Conservation (phyloP, 2,329 filamentous ascomycete species). For the Pseudogymnoascus sp. region DNA sequence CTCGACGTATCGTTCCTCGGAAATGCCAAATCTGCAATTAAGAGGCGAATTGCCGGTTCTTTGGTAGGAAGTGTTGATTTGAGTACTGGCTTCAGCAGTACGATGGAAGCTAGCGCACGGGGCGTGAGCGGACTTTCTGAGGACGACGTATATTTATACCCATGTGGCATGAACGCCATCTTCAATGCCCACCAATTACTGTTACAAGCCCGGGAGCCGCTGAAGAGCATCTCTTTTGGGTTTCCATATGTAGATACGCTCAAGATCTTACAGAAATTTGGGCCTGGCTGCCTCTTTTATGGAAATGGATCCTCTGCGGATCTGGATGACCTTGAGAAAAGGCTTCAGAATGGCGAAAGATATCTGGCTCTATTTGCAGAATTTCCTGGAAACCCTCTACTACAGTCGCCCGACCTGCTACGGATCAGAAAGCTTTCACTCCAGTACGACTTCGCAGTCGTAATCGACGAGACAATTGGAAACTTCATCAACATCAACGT, state of each 20-base stretch:
- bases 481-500: conserved; percentile 96
- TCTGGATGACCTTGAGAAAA: conserved; percentile 71
- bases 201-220: conserved; percentile 50
- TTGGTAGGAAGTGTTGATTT: conserved; percentile 65
- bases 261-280: conserved; percentile 92
- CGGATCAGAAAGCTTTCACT: conserved; percentile 77
- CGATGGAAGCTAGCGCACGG: conserved; percentile 40
- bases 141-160: conserved; percentile 81
- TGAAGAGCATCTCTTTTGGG: conserved; percentile 84
- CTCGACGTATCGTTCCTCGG: conserved; percentile 69
- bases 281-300: conserved; percentile 81
- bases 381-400: conserved; percentile 85
- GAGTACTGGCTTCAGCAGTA: conserved; percentile 43
- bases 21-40: conserved; percentile 78
- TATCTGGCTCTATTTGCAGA: conserved; percentile 86
- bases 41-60: conserved; percentile 79
- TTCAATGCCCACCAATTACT: conserved; percentile 77
- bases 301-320: conserved; percentile 70
- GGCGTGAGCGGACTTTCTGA: conserved; percentile 62
- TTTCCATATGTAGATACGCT: conserved; percentile 96
- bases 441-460: conserved; percentile 76
- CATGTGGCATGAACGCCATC: conserved; percentile 90
- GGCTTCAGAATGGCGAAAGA: conserved; percentile 62
- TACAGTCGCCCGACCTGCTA: conserved; percentile 73
- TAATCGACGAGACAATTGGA: conserved; percentile 93